Conservation (phyloP, 1,284 basidiomycete species). For the Cutaneotrichosporon arboriforme region DNA sequence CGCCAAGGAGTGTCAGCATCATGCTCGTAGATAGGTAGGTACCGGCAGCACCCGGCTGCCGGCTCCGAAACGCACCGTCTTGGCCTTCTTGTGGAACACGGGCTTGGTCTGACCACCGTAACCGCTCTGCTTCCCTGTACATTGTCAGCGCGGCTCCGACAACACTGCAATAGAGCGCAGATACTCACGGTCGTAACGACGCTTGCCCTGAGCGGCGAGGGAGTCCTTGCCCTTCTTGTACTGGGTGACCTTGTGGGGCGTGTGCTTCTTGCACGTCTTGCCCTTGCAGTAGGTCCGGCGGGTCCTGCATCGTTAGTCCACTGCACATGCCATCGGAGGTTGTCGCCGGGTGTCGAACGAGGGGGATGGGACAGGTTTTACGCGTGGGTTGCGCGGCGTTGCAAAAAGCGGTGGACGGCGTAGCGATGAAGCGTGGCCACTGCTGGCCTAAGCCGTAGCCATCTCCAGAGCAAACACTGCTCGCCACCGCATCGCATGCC, state of each 20-base stretch:
- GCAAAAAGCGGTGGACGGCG: too few species aligned
- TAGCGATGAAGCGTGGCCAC: too few species aligned
- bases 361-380: not conserved
- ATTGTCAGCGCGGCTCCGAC: not conserved
- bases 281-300: slow-evolving; percentile 77
- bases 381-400: too few species aligned
- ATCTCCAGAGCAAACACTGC: too few species aligned
- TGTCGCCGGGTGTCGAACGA: not conserved
- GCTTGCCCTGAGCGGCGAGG: slow-evolving; percentile 95
- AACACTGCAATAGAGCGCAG: slow-evolving; percentile 41
- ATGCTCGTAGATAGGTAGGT: too few species aligned
- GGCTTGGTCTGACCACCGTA: slow-evolving; percentile 99
- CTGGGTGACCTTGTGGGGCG: slow-evolving; percentile 94
- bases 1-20: slow-evolving; percentile 1
- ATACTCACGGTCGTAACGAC: slow-evolving; percentile 77
- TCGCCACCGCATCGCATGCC: too few species aligned
- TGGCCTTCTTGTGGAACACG: slow-evolving; percentile 82
- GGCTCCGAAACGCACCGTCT: slow-evolving; percentile 37
- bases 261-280: slow-evolving; percentile 98
- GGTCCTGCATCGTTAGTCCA: slow-evolving; percentile 32
- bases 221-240: slow-evolving; percentile 99
- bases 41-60: too few species aligned
- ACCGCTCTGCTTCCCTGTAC: slow-evolving; percentile 76
- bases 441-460: too few species aligned
- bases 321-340: not conserved